Evolutionary conservation across 2,329 filamentous ascomycete genomes (phyloP).

Genomic region (Sordariomycetes sp.): DNA sequence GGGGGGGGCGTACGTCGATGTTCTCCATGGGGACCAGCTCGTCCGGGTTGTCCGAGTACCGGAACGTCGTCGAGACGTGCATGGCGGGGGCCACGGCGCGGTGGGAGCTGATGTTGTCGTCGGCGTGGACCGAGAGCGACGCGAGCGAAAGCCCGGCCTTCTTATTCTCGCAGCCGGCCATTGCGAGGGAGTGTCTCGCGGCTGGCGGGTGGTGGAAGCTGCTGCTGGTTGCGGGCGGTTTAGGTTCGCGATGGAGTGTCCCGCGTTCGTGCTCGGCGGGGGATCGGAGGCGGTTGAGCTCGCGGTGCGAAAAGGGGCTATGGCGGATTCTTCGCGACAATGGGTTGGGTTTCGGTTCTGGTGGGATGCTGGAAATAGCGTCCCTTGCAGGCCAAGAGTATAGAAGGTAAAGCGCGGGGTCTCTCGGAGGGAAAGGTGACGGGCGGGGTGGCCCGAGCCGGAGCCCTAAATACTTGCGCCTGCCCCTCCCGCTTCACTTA

Average conservation of each 20-base stretch:
- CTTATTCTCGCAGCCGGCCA: neutral
- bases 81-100: slow-evolving; percentile 78
- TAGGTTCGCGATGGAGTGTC: neutral
- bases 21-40: slow-evolving; percentile 36
- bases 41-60: slow-evolving; percentile 61
- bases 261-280: neutral
- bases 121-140: slow-evolving; percentile 68
- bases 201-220: neutral
- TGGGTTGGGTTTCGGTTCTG: too few species aligned
- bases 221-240: neutral
- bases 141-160: slow-evolving; percentile 29
- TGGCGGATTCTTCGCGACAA: too few species aligned
- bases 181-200: neutral
- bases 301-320: too few species aligned
- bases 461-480: too few species aligned
- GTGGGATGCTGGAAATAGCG: too few species aligned
- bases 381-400: too few species aligned
- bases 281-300: too few species aligned
- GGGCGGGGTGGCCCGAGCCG: too few species aligned
- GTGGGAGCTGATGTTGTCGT: slow-evolving; percentile 61
- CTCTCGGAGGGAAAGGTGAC: too few species aligned
- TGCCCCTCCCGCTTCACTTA: too few species aligned
- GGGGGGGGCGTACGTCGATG: slow-evolving; percentile 30
- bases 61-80: slow-evolving; percentile 85
- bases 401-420: too few species aligned